phyloP scores from a whole-genome alignment of 371 early-diverging fungal species.

The Mortierella sp. region DNA sequence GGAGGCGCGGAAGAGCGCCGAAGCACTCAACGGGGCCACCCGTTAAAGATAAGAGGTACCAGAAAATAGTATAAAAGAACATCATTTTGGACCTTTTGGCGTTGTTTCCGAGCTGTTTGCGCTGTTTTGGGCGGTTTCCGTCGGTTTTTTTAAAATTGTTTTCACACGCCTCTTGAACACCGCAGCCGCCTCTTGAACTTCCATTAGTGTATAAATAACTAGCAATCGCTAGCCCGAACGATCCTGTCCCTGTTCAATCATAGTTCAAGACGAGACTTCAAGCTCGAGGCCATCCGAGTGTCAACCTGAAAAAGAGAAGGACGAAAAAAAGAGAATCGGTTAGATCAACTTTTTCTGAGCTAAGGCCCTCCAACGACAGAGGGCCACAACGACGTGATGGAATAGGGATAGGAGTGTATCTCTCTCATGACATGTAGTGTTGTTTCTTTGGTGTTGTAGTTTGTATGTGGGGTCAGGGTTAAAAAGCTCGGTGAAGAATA shows the following conservation, averaged over 20 bases:
- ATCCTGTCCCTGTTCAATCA: not conserved
- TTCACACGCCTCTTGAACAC: not conserved
- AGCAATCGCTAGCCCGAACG: not conserved
- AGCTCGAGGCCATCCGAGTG: not conserved
- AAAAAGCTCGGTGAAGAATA: slow-evolving; percentile 60
- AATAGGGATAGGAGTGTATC: not conserved
- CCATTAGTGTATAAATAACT: not conserved
- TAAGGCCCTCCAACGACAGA: not conserved
- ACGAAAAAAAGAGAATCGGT: not conserved
- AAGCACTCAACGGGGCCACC: slow-evolving; percentile 54
- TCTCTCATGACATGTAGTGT: not conserved
- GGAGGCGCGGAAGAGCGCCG: slow-evolving; percentile 50
- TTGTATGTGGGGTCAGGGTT: slow-evolving; percentile 54
- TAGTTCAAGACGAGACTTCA: not conserved
- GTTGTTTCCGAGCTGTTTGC: slow-evolving; percentile 1
- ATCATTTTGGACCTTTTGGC: slow-evolving; percentile 47
- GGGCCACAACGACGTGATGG: not conserved
- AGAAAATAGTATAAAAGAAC: slow-evolving; percentile 48
- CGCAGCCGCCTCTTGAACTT: not conserved
- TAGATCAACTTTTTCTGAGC: not conserved
- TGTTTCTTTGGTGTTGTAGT: not conserved
- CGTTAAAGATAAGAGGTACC: slow-evolving; percentile 58
- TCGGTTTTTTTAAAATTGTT: not conserved
- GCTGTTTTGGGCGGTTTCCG: not conserved
- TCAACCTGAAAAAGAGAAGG: not conserved